These are phyloP conservation scores for Vitis hybrid DNA, from an alignment of 177 flowering plant genomes.

Conservation along the genomic window DNA sequence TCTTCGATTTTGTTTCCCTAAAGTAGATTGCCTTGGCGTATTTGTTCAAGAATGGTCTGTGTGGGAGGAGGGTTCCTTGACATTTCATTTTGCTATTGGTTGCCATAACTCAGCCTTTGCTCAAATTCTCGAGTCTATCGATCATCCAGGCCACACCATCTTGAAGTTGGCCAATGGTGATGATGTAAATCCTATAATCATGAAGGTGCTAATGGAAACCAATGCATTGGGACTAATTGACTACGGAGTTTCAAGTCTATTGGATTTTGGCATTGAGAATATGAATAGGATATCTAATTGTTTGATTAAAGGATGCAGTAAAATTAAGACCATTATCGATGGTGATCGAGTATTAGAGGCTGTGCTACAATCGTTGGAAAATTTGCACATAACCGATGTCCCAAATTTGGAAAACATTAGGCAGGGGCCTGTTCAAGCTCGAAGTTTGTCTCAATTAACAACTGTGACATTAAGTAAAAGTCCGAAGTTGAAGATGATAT, in stretches of 20 bases:
- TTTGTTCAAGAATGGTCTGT: neutral
- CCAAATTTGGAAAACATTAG: conserved; percentile 7
- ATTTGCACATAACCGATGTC: conserved; percentile 1
- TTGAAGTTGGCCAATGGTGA: conserved; percentile 11
- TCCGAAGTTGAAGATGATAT: conserved; percentile 6
- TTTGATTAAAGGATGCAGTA: conserved; percentile 11
- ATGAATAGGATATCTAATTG: conserved; percentile 6
- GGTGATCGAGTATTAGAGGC: neutral
- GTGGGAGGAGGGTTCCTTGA: neutral
- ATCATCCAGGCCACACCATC: neutral
- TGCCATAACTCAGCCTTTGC: neutral
- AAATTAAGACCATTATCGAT: conserved; percentile 1
- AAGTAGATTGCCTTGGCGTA: neutral
- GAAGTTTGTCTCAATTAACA: conserved; percentile 5
- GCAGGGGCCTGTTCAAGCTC: neutral
- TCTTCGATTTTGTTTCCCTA: conserved; percentile 11
- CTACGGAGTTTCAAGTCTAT: conserved; percentile 3
- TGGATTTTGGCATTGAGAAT: conserved; percentile 2
- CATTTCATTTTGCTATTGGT: conserved; percentile 11
- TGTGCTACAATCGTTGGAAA: conserved; percentile 6
- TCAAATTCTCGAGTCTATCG: neutral
- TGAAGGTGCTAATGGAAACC: conserved; percentile 3
- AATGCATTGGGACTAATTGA: conserved; percentile 10
- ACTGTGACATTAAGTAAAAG: conserved; percentile 5
- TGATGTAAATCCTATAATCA: neutral